These are phyloP conservation scores for Chlorella sp. DNA, from an alignment of 139 green algal genomes.

Conservation along the genomic window DNA sequence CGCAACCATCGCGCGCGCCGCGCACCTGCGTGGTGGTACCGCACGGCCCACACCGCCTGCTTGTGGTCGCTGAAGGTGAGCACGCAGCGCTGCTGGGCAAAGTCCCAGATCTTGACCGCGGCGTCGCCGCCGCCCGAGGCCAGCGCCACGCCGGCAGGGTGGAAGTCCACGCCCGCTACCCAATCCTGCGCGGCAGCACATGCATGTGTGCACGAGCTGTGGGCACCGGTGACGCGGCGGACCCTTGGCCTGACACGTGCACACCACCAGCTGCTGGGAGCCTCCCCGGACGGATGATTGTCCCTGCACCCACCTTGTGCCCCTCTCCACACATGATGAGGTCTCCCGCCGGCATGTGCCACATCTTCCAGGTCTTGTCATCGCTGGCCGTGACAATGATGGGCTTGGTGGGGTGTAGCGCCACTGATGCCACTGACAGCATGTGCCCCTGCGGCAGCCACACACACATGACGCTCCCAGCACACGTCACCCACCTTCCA, in stretches of 20 bases:
- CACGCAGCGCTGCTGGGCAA: constrained; percentile 69
- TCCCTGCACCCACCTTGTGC: constrained; percentile 38
- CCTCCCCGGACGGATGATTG: too few species aligned
- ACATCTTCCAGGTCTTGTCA: constrained; percentile 64
- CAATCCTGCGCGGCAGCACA: too few species aligned
- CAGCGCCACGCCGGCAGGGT: constrained; percentile 61
- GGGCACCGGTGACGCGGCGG: too few species aligned
- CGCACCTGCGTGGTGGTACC: constrained; percentile 52
- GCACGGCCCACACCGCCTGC: constrained; percentile 51
- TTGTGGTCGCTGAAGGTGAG: constrained; percentile 76
- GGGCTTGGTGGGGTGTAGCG: constrained; percentile 77
- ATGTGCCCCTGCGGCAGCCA: constrained; percentile 46
- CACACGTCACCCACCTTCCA: too few species aligned
- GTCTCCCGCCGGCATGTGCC: constrained; percentile 49
- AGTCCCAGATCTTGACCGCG: constrained; percentile 81
- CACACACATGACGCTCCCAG: too few species aligned
- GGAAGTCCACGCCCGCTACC: constrained; percentile 74
- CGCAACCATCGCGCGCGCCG: too few species aligned
- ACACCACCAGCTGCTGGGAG: too few species aligned
- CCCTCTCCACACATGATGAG: constrained; percentile 78
- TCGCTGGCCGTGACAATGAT: constrained; percentile 75
- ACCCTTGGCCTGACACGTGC: too few species aligned
- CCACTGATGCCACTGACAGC: constrained; percentile 46
- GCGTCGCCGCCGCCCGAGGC: constrained; percentile 67
- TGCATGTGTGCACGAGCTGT: too few species aligned